A percentile compares a stretch with the other conserved stretches of the same genome.
Evolutionary conservation across 805 yeast genomes (phyloP).

Genomic region (Saturnispora silvae): DNA sequence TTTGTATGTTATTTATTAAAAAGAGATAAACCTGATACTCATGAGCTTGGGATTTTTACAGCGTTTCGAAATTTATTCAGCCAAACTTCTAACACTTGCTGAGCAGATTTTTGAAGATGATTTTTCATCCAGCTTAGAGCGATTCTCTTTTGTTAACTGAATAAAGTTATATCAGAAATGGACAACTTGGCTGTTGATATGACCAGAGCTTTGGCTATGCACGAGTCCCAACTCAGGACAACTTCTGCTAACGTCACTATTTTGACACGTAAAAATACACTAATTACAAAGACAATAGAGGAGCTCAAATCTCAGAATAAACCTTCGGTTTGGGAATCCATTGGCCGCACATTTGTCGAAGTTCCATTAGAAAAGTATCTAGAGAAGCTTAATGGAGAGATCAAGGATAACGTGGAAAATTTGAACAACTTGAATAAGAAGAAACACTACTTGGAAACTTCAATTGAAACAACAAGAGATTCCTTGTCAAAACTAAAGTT

Average conservation of each 20-base stretch:
- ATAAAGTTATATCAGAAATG: no score
- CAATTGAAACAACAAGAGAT: conserved; percentile 62
- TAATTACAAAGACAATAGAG: conserved; percentile 45
- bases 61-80: no score
- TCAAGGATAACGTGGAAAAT: conserved; percentile 45
- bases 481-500: conserved; percentile 39
- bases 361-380: conserved; percentile 38
- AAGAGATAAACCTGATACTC: background rate
- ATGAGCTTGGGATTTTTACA: no score
- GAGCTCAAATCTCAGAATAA: conserved; percentile 39
- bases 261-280: conserved; percentile 37
- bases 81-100: no score
- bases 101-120: no score
- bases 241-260: conserved; percentile 32
- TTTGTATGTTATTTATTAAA: background rate
- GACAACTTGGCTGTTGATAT: conserved; percentile 6
- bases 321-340: conserved; percentile 67
- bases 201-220: conserved; percentile 5
- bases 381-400: conserved; percentile 39
- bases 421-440: conserved; percentile 54
- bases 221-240: conserved; percentile 6
- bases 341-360: conserved; percentile 64
- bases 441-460: conserved; percentile 60
- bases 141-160: no score
- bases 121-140: no score